Percentiles rank a stretch among this genome's conserved stretches.
These are phyloP conservation scores for Podaxis sp. DNA, from an alignment of 768 basidiomycete species.

Conservation along the genomic window DNA sequence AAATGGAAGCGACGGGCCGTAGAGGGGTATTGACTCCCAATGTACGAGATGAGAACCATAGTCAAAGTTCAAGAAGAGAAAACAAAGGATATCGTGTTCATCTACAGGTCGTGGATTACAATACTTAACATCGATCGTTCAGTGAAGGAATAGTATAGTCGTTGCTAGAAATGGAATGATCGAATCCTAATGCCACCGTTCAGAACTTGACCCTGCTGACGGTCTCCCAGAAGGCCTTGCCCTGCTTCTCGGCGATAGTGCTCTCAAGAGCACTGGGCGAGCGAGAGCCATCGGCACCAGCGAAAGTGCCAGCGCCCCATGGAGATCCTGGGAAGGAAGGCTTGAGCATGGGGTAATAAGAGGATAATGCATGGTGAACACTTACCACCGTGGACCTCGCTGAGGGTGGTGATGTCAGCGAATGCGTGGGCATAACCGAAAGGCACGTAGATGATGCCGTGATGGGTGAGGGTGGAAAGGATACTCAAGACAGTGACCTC, in stretches of 20 bases:
- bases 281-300: conserved; percentile 44
- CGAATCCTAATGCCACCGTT: background rate
- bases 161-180: background rate
- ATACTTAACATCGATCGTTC: background rate
- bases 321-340: conserved; percentile 50
- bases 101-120: background rate
- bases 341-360: conserved; percentile 9
- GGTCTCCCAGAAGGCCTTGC: conserved; percentile 46
- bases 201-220: conserved; percentile 26
- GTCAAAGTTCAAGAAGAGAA: background rate
- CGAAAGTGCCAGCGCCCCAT: conserved; percentile 73
- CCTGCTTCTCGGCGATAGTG: conserved; percentile 51
- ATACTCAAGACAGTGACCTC: conserved; percentile 52
- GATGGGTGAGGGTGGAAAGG: conserved; percentile 64
- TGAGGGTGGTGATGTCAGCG: conserved; percentile 34
- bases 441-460: conserved; percentile 72
- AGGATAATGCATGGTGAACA: conserved; percentile 6
- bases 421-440: conserved; percentile 62
- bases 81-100: background rate
- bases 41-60: background rate
- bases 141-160: background rate
- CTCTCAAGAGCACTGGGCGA: conserved; percentile 49
- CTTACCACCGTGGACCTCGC: conserved; percentile 59
- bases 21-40: background rate
- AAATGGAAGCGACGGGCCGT: too few species aligned